Conservation (phyloP, 352 stramenopile genomes). For the Ophiocytium majus region DNA sequence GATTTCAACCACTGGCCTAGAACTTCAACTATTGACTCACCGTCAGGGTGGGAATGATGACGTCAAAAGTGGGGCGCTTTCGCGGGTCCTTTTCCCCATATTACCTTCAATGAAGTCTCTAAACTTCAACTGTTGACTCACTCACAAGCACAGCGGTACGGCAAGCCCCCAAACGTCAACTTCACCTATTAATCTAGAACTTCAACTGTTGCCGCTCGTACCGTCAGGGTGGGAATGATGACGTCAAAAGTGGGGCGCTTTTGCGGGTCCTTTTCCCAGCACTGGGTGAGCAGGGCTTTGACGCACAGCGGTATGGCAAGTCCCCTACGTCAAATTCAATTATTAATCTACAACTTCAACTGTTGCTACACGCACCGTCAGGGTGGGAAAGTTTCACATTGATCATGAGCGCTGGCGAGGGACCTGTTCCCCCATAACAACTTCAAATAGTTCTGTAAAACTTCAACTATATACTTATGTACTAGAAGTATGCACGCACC, state of each 20-base stretch:
- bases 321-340: neutral
- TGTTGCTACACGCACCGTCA: neutral
- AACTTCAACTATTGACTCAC: neutral
- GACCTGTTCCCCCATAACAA: neutral
- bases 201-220: neutral
- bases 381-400: neutral
- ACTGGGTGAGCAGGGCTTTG: constrained; percentile 32
- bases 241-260: too few relatives aligned
- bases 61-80: too few relatives aligned
- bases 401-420: neutral
- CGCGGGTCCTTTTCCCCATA: too few relatives aligned
- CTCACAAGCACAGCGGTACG: neutral
- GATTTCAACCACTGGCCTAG: neutral
- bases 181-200: neutral
- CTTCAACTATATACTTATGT: neutral
- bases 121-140: neutral
- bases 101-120: neutral
- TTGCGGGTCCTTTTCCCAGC: too few relatives aligned
- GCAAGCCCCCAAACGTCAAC: neutral
- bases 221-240: neutral
- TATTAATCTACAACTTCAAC: neutral
- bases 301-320: too few relatives aligned
- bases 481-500: neutral
- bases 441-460: neutral
- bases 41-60: too few relatives aligned